Conservation (phyloP, 345 rosid genomes). For the Eucalyptus guilfoylei region DNA sequence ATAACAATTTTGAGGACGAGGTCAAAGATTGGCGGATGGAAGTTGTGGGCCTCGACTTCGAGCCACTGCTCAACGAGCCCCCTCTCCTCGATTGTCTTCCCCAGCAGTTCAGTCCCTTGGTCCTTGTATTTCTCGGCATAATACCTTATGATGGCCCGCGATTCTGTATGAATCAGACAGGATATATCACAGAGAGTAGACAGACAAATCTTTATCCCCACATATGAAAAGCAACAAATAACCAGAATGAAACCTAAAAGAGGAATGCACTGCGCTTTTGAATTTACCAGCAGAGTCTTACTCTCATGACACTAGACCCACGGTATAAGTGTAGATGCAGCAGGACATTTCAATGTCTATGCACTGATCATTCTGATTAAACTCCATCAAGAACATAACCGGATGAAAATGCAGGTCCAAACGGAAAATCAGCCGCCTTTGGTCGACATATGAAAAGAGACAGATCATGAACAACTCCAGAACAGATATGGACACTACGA, state of each 20-base stretch:
- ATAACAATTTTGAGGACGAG: conserved; percentile 29
- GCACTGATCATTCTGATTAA: background rate
- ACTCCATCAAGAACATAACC: background rate
- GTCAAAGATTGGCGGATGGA: conserved; percentile 30
- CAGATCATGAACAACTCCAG: background rate
- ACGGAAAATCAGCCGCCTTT: background rate
- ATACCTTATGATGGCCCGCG: conserved; percentile 62
- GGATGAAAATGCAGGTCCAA: background rate
- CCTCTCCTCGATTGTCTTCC: conserved; percentile 25
- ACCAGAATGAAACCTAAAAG: background rate
- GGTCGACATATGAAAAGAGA: background rate
- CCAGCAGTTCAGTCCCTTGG: conserved; percentile 32
- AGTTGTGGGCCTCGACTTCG: conserved; percentile 43
- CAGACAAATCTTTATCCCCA: background rate
- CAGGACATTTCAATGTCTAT: background rate
- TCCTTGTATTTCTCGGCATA: conserved; percentile 50
- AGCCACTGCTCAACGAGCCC: conserved; percentile 71
- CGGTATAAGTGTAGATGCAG: background rate
- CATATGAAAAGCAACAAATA: background rate
- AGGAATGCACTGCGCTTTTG: background rate
- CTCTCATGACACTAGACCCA: background rate
- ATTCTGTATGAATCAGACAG: conserved; percentile 17
- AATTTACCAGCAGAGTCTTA: background rate
- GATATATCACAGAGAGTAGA: background rate
- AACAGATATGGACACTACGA: background rate